phyloP scores from a whole-genome alignment of 2,329 filamentous ascomycete genomes.

The Aspergillus ibericus region DNA sequence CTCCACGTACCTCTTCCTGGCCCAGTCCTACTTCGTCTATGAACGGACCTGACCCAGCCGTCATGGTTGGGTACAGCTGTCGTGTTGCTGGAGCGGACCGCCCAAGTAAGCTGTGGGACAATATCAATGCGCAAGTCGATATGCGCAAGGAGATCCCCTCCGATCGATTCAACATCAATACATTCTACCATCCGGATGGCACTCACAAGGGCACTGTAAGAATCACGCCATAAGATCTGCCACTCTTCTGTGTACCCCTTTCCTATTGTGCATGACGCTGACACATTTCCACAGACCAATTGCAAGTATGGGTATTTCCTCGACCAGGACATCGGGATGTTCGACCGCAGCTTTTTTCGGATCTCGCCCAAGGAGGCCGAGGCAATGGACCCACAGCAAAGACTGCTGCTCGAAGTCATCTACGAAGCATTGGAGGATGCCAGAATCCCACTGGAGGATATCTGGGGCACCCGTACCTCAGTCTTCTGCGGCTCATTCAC shows the following conservation, averaged over 20 bases:
- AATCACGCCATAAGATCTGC: too few relatives aligned
- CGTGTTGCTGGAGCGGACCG: slow-evolving; percentile 5
- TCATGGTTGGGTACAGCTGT: slow-evolving; percentile 6
- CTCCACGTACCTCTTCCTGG: too few relatives aligned
- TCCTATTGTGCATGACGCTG: not conserved
- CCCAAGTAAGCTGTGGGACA: slow-evolving; percentile 3
- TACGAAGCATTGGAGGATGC: too few relatives aligned
- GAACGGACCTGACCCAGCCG: not conserved
- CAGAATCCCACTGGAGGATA: slow-evolving; percentile 14
- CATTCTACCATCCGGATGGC: slow-evolving; percentile 6
- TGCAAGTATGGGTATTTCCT: not conserved
- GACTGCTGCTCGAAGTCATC: too few relatives aligned
- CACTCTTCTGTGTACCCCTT: too few relatives aligned
- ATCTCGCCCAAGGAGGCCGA: slow-evolving; percentile 23
- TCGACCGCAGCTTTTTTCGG: slow-evolving; percentile 27
- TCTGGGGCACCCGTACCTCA: slow-evolving; percentile 25
- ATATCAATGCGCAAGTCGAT: not conserved
- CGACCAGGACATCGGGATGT: slow-evolving; percentile 4
- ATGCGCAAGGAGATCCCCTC: slow-evolving; percentile 1
- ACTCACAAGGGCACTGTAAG: not conserved
- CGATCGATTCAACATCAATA: slow-evolving; percentile 8
- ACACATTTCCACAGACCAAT: not conserved
- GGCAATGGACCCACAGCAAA: too few relatives aligned
- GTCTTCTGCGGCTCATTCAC: slow-evolving; percentile 21
- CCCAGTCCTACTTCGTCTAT: too few relatives aligned